Percentiles rank a stretch among this genome's conserved stretches.
Conservation (phyloP, 2,329 filamentous ascomycete genomes). For the Nothopassalora personata region DNA sequence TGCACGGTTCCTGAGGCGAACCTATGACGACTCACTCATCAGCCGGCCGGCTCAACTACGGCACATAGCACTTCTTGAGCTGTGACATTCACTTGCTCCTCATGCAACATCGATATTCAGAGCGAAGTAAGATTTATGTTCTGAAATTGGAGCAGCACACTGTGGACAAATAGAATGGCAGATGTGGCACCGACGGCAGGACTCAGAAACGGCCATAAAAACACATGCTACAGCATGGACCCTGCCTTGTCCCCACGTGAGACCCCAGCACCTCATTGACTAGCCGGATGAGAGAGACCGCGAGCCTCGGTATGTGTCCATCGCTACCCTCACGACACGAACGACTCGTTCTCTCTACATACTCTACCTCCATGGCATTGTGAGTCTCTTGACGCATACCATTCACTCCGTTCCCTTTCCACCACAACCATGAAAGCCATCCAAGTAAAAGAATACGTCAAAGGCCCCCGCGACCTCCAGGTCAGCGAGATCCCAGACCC, state of each 20-base stretch:
- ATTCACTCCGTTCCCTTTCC: background rate
- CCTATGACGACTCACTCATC: background rate
- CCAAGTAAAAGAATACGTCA: conserved; percentile 28
- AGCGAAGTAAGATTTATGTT: too few relatives aligned
- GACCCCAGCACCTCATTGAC: background rate
- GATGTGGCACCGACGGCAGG: background rate
- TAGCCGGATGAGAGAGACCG: background rate
- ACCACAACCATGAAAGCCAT: conserved; percentile 61
- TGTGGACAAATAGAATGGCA: background rate
- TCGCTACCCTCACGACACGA: background rate
- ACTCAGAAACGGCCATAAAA: background rate
- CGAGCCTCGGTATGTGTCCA: background rate
- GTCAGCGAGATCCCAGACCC: conserved; percentile 73
- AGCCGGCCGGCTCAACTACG: background rate
- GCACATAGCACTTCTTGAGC: background rate
- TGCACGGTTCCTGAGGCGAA: background rate
- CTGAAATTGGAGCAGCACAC: background rate
- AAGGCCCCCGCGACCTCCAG: conserved; percentile 68
- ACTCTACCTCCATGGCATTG: background rate
- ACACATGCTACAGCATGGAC: background rate
- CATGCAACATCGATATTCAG: background rate
- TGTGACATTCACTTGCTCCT: background rate
- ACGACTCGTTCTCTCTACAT: background rate
- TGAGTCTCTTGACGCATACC: too few relatives aligned
- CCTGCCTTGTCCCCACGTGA: background rate